Base-by-base conservation (phyloP, 2,329 filamentous ascomycete genomes). In the Arachnomyces sp. region DNA sequence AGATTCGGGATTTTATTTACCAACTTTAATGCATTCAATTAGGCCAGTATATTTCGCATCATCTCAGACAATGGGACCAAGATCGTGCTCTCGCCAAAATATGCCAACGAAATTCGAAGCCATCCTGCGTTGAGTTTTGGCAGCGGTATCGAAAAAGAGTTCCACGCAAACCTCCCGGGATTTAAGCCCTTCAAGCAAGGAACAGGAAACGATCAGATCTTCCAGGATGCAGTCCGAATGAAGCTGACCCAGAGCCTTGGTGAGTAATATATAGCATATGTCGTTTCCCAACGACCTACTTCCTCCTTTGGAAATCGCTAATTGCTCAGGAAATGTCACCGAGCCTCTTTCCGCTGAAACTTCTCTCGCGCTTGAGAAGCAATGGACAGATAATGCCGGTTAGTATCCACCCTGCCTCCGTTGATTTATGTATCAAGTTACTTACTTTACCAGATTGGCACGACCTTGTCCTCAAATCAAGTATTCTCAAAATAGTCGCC, bases 241-340 rank as follows among this genome's bases (percentile, higher is more conserved):
- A 52, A 52, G n/a, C 28, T 55, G 37, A 55, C 54, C 1, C 52
- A 49, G 13, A 41, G 31, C 2, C 39, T 54, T 4, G 50, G 54
- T 56, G 39, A 17, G 43, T 42, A 3, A 8, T n/a, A n/a, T n/a
- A n/a, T n/a, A n/a, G n/a, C n/a, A n/a, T n/a, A n/a, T n/a, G n/a
- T n/a, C n/a, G n/a, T n/a, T n/a, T n/a, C n/a, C n/a, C 9, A 7
- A 7, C 14, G n/a, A 42, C 3, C 14, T 15, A 13, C 16, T 9
- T 31, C n/a, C 3, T 16, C 31, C 25, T 16, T 15, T 31, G 18
- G 7, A 25, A 5, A 7, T 3, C 17, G 18, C 15, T 38, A 28
- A 9, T n/a, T n/a, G n/a, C n/a, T n/a, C n/a, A 45, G 48, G 43
- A 28, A 38, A 40, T 29, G 16, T 50, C n/a, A 44, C 40, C 14